Evolutionary conservation across 2,329 filamentous ascomycete species (phyloP), one percentile per base, ranked within the genome.

Genomic region (Paracoccidioides brasiliensis): DNA sequence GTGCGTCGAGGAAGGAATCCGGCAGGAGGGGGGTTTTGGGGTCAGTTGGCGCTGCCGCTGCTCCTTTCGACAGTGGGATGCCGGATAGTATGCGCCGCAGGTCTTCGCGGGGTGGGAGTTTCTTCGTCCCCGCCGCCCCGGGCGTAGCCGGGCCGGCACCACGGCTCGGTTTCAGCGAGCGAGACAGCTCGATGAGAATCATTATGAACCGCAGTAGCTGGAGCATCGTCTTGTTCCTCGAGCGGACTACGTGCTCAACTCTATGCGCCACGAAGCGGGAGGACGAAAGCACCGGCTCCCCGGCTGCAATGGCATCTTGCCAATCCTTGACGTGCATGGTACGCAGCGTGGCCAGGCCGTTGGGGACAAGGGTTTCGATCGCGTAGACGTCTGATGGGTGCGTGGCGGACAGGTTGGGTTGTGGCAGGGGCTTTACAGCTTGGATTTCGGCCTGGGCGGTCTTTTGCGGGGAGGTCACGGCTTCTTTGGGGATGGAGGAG

Each of bases 371-470:
- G 6, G 61, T 60, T 10, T 71, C 69, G 55, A 76, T 59, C 4
- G 70, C 60, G 61, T 77, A 77, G n/a, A 76, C 73, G 35, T 76
- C 69, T 2, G 67, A 64, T 8, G 74, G 74, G 53, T 74, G 71
- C 32, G 67, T 66, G 12, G 73, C 72, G 28, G 65, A 62, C 35
- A 76, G 62, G 62, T 77, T 70, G 8, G 74, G 66, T 3, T 63
- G 64, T 2, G 75, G 75, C 32, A 75, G 59, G 10, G 75, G 75
- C 59, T 77, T 77, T 56, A 69, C 67, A 51, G 70, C 72, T 64
- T 74, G 72, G 41, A 75, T 69, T 58, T 71, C 67, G 49, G 70
- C 69, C 59, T 74, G 69, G 45, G 64, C 64, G 2, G 67, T 60
- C 56, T 69, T 70, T 57, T 64, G 59, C 41, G 66, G 64, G 38